Evolutionary conservation across 2,329 filamentous ascomycete species (phyloP), one percentile per base, ranked within the genome.

Genomic region (Ascochyta koolunga): DNA sequence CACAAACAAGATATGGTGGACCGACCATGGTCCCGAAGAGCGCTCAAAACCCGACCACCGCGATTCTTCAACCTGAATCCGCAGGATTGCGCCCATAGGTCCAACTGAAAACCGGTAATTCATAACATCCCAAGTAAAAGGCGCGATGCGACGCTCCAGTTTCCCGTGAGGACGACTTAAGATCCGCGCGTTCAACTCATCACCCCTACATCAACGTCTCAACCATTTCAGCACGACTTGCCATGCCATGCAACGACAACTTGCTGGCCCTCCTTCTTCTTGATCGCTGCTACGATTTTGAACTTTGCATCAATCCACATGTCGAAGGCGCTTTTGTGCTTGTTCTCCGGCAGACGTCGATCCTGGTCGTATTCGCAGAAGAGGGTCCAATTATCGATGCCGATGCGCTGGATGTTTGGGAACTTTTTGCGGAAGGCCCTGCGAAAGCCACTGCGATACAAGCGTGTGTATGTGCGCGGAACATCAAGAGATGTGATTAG

Each of bases 401-500:
- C 46, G 16, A 65, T 37, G 5, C 46, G 54, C 19, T 16, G 31
- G 29, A 61, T 50, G 9, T 48, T 47, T 1, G 62, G 60, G 18
- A 63, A 61, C 7, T 55, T 59, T 4, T 41, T 10, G 10, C 45
- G 33, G 18, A 62, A 54, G 0, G 2, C 13, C 16, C 42, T 58
- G n/a, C 60, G 56, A 15, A 45, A 36, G 3, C 50, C 56, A 8
- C 18, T 16, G 6, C 27, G n/a, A 18, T 65, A 63, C 0, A 56
- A 18, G 0, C 48, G 18, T 15, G 48, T 47, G 24, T 65, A 65
- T 0, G 35, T 43, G 3, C 46, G 41, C 0, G 62, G 55, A 2
- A 63, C 32, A 6, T 60, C 38, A 2, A 65, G 21, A 1, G 58
- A 65, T 2, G 46, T 11, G 15, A 65, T 33, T 0, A 61, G 38